Base-by-base conservation (phyloP, 208 protist species). In the Herpetomonas tarakana region DNA sequence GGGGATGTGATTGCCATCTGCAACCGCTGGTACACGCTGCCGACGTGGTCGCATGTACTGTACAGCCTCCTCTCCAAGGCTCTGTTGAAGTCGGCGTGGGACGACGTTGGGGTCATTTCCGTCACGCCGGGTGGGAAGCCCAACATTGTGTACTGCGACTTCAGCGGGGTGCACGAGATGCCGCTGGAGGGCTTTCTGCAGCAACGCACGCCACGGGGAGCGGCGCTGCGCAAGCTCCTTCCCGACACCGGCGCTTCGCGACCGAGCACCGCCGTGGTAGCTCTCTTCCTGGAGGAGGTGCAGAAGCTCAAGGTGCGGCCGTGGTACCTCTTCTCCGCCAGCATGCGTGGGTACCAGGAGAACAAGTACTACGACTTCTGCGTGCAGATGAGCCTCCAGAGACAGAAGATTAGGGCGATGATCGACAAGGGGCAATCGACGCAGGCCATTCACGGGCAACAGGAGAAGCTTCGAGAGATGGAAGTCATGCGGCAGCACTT, bases 21-120 rank as follows among this genome's bases (percentile, higher is more conserved):
- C 71, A 96, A 96, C 52, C 83, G 89, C 3, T 96, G 89, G 86
- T 93, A 93, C 77, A 88, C 81, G 26, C 74, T 96, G 41, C 86
- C 89, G 11, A 79, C 83, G 22, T 92, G 76, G 77, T 41, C 64
- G 35, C 89, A 96, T 39, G 58, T 76, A 28, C 16, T 83, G 30
- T 93, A 92, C 72, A 91, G 82, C 60, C 63, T 88, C 39, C 25
- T 88, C 19, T 88, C 78, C 29, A 96, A 96, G 70, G 77, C 83
- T 27, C 68, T 93, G 18, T 58, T 92, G n/a, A 96, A 93, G 72
- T 87, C 82, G 0, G 70, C 68, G 35, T 96, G 86, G 84, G 89
- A 96, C 62, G 89, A 96, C 58, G 81, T 93, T 14, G 86, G 67
- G n/a, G 79, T 96, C 50, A 76, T 96, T 57, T 74, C 58, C 41